These are phyloP conservation scores for Wakefieldia striispora DNA, from an alignment of 768 basidiomycete species.

Conservation along the genomic window DNA sequence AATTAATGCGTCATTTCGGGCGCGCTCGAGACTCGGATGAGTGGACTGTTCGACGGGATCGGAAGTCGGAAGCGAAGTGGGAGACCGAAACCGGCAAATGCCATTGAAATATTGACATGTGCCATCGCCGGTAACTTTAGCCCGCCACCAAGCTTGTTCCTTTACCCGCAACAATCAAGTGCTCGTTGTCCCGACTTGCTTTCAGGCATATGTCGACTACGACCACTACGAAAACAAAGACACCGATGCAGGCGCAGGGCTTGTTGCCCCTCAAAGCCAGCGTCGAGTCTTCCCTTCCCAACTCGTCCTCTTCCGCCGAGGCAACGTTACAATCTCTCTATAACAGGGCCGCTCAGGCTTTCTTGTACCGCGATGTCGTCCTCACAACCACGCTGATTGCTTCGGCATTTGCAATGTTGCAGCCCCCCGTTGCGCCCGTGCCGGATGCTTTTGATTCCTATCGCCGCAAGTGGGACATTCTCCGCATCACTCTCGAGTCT, in stretches of 20 bases:
- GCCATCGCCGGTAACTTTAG: too few species aligned
- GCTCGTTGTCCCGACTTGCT: neutral
- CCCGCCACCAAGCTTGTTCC: neutral
- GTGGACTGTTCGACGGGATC: neutral
- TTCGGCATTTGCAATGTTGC: conserved; percentile 66
- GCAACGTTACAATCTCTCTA: conserved; percentile 70
- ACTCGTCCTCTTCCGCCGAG: conserved; percentile 33
- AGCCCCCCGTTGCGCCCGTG: conserved; percentile 32
- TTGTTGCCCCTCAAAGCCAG: conserved; percentile 38
- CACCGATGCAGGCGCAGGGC: conserved; percentile 22
- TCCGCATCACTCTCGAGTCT: conserved; percentile 79
- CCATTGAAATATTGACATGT: neutral
- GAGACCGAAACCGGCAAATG: neutral
- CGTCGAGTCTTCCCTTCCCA: conserved; percentile 4
- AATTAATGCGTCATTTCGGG: too few species aligned
- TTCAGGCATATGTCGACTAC: conserved; percentile 45
- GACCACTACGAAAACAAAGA: conserved; percentile 40
- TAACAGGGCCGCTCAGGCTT: conserved; percentile 73
- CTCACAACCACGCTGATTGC: conserved; percentile 63
- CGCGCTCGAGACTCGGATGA: too few species aligned
- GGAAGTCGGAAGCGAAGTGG: conserved; percentile 2
- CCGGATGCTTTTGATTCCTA: conserved; percentile 45
- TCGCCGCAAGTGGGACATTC: conserved; percentile 84
- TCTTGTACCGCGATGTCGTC: conserved; percentile 69
- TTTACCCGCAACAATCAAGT: conserved; percentile 22